Base-by-base conservation (phyloP, 2,329 filamentous ascomycete species). In the Sclerotinia spermophila region DNA sequence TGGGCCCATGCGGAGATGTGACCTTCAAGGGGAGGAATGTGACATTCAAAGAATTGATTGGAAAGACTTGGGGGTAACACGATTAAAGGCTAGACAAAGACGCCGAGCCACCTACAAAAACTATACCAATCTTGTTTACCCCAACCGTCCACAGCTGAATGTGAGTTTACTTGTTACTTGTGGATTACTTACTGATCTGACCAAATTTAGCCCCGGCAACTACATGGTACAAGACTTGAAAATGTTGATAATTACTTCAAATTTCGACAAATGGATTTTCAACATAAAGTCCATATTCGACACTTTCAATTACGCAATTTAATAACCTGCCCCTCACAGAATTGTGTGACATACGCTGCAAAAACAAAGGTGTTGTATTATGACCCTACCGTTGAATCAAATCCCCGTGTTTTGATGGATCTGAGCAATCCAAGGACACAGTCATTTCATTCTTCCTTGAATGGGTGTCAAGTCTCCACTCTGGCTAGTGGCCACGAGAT, bases 291-390 rank as follows among this genome's bases (percentile, higher is more conserved):
- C 35, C 82, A 84, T 72, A 79, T 90, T 27, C 82, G 86, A n/a
- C 89, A 91, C 79, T 91, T 90, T 72, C 89, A 91, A 76, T 81
- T 91, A 19, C 86, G 89, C 58, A 89, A 89, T 75, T 82, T 90
- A 24, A 80, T 91, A 30, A 86, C 86, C 3, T 85, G 85, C 75
- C 82, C 86, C 7, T 86, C 86, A 13, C 82, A 84, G 44, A 85
- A 84, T 10, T 84, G 85, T 56, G 82, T 84, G 13, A 90, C 86
- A 76, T 90, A 90, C 75, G 84, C 87, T 3, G 83, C 83, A 48
- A 77, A 79, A 55, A 81, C 81, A 64, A 82, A 83, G 21, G 81
- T 91, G 27, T 81, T 84, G 56, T 82, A 85, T 68, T 82, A 86
- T 73, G 86, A 89, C 76, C 83, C 85, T 15, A 78, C 83, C 53